Base-by-base conservation (phyloP, 2,329 filamentous ascomycete species). In the Cercospora sojina region DNA sequence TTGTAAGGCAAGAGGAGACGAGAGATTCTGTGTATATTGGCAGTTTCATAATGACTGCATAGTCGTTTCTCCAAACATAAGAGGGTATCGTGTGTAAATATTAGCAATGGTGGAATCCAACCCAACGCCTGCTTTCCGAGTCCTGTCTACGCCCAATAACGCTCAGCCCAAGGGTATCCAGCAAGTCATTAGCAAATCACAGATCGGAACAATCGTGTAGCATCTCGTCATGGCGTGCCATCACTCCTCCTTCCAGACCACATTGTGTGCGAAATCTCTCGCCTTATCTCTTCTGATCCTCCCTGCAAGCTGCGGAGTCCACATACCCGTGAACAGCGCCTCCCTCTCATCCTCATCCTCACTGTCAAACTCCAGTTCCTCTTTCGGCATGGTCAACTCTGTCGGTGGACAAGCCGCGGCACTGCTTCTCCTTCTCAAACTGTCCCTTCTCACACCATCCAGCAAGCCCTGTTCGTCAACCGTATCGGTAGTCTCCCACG, bases 341-440 rank as follows among this genome's bases (percentile, higher is more conserved):
- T 89, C 87, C 67, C 87, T 89, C 76, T 89, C 87, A 67, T 89
- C 87, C 72, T 89, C 87, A 74, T 89, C 87, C 76, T 88, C 84
- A 65, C 83, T 86, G 72, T 89, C 87, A 72, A 89, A 89, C 72
- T 87, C 84, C 3, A 86, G 69, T n/a, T 80, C 78, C 12, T 72
- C 70, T 38, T 63, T 67, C 31, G 32, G 29, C 16, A 61, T 41
- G 18, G 70, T 67, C 61, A 73, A 57, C n/a, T 68, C 66, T 55
- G 64, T 65, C 5, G 73, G 72, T 57, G 73, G 70, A 53, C 66
- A 53, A 47, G 62, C 65, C n/a, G 64, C 62, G 31, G 35, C 67
- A 61, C 76, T 87, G 82, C 62, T 82, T 84, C 73, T 87, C 84
- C 73, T 88, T 87, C 70, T 86, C 80, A 7, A 84, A 66, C 29